Base-by-base conservation (phyloP, 108 stramenopile species). In the Cyclotella sp. region DNA sequence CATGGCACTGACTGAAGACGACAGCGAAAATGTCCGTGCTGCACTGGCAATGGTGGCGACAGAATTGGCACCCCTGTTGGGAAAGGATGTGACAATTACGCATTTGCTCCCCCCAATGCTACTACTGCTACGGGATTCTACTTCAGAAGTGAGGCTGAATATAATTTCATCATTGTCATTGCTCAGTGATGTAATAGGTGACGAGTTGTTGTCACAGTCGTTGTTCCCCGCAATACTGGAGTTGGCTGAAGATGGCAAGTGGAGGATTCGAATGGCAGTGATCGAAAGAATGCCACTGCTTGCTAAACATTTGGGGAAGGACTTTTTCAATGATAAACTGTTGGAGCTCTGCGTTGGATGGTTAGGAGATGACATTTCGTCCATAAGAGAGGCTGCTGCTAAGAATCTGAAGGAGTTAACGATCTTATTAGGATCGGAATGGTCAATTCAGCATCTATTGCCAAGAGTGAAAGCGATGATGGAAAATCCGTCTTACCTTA, bases 151-250 rank as follows among this genome's bases (percentile, higher is more conserved):
- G 8, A 95, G 99, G 24, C 88, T 99, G 34, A 98, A 97, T 87
- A 86, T 99, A 46, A 98, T 99, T 75, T 93, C 97, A 16, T 93
- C 90, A 16, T 85, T 99, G 26, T 84, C 88, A n/a, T 77, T 93
- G 18, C 72, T 99, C 65, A 96, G 97, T 86, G 91, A 94, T 72
- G 97, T 98, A 8, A 92, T 98, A 68, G 99, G 98, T 3, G 91
- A 96, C 9, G 95, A 98, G 67, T 77, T 97, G 41, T 79, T 99
- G 44, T 84, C 91, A n/a, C 94, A 98, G 77, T 93, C 95, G 19
- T 77, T 99, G 14, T 73, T 98, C 29, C 99, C 99, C 6, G 99
- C 98, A 26, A 96, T 99, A 86, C 70, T 98, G 29, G 96, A 97
- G 70, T 81, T 99, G 49, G 97, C 98, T 12, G 93, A 97, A 77